Evolutionary conservation across 208 protist genomes (phyloP).

Genomic region (Crithidia brevicula): DNA sequence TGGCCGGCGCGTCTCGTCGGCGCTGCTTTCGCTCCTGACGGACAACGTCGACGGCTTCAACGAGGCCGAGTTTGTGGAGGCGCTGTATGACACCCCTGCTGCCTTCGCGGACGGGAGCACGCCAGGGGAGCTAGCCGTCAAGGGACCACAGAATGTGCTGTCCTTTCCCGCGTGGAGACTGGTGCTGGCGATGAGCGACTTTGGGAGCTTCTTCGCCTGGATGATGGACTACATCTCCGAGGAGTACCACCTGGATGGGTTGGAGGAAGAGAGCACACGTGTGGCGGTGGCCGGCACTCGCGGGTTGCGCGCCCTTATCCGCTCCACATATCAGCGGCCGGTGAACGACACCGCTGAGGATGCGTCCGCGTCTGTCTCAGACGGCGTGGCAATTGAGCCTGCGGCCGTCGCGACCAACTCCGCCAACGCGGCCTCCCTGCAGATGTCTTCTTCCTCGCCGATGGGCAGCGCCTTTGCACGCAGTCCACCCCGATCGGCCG

Average conservation of each 20-base stretch:
- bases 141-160: conserved; percentile 48
- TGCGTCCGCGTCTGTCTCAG: background rate
- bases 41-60: conserved; percentile 63
- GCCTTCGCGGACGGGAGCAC: conserved; percentile 18
- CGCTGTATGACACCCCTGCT: conserved; percentile 70
- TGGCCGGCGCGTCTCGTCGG: conserved; percentile 43
- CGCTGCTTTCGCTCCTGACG: conserved; percentile 56
- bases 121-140: too few relatives aligned
- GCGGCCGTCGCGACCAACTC: background rate
- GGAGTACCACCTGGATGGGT: conserved; percentile 63
- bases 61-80: conserved; percentile 79
- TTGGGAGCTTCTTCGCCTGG: conserved; percentile 78
- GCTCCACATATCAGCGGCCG: conserved; percentile 50
- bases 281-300: conserved; percentile 67
- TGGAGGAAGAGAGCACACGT: conserved; percentile 16
- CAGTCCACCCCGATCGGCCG: too few relatives aligned
- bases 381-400: background rate
- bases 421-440: too few relatives aligned
- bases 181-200: conserved; percentile 76
- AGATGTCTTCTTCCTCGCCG: too few relatives aligned
- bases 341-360: background rate
- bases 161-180: conserved; percentile 84
- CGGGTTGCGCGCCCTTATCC: conserved; percentile 71
- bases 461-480: too few relatives aligned
- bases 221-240: conserved; percentile 89